Conservation (phyloP, 331 rosid genomes). For the Phaseolus coccineus region DNA sequence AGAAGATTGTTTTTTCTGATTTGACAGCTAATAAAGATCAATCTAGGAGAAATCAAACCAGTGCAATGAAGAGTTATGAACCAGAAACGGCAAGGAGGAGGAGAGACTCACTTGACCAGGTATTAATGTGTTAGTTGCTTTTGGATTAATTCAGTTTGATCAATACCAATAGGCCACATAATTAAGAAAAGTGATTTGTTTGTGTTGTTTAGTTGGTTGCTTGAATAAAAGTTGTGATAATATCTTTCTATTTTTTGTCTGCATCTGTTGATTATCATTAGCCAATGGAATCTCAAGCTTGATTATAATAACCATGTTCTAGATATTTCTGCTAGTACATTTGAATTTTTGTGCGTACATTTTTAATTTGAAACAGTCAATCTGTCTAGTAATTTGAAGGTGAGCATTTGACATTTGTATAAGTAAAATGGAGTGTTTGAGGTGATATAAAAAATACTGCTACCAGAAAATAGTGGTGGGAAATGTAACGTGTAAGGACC, state of each 20-base stretch:
- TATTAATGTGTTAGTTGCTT: constrained; percentile 47
- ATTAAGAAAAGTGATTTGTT: constrained; percentile 8
- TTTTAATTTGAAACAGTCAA: background rate
- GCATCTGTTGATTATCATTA: background rate
- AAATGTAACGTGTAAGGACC: background rate
- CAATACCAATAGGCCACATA: background rate
- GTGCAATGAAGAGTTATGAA: constrained; percentile 68
- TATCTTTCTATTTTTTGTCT: constrained; percentile 18
- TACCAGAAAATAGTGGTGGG: background rate
- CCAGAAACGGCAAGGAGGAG: constrained; percentile 89
- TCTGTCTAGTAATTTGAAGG: background rate
- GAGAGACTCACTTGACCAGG: constrained; percentile 94
- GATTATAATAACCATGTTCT: background rate
- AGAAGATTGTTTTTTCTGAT: constrained; percentile 61
- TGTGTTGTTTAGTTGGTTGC: constrained; percentile 25
- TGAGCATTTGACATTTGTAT: background rate
- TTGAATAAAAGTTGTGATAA: constrained; percentile 13
- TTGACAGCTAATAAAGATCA: constrained; percentile 54
- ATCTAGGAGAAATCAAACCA: constrained; percentile 53
- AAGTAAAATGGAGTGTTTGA: background rate
- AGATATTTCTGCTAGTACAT: background rate
- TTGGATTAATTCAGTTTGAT: background rate
- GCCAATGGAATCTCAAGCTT: background rate
- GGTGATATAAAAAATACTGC: background rate
- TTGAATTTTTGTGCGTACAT: background rate